These are phyloP conservation scores for Beauveria bassiana DNA, from an alignment of 2,329 filamentous ascomycete species.

Conservation along the genomic window DNA sequence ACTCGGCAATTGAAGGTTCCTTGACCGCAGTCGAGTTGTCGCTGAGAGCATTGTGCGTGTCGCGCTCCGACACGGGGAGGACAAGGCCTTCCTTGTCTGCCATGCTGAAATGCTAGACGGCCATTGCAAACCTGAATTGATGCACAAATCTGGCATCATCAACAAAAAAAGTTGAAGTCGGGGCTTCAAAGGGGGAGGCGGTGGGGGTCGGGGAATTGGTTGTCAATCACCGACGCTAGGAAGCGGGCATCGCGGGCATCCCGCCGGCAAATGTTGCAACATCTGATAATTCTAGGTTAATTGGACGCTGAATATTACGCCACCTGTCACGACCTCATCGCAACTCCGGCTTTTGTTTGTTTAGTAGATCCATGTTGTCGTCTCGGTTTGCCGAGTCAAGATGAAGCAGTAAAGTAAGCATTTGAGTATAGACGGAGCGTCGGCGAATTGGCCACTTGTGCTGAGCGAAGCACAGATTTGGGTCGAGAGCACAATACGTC, in stretches of 20 bases:
- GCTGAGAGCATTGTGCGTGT: not conserved
- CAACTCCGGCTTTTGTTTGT: too few species aligned
- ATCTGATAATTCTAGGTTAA: not conserved
- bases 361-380: too few species aligned
- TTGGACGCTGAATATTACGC: too few species aligned
- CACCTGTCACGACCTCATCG: too few species aligned
- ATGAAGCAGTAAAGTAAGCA: too few species aligned
- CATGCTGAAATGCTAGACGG: not conserved
- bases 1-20: not conserved
- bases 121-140: not conserved
- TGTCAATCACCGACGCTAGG: conserved; percentile 1
- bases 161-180: too few species aligned
- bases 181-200: too few species aligned
- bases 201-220: not conserved
- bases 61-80: not conserved
- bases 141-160: not conserved
- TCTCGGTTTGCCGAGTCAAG: too few species aligned
- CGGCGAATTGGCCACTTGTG: too few species aligned
- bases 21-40: not conserved
- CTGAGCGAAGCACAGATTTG: too few species aligned
- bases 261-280: not conserved
- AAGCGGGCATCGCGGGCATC: conserved; percentile 3
- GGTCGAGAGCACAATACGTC: too few species aligned
- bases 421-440: too few species aligned
- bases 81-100: not conserved